These are phyloP conservation scores for Exophiala sp. DNA, from an alignment of 2,329 filamentous ascomycete species.

Conservation along the genomic window DNA sequence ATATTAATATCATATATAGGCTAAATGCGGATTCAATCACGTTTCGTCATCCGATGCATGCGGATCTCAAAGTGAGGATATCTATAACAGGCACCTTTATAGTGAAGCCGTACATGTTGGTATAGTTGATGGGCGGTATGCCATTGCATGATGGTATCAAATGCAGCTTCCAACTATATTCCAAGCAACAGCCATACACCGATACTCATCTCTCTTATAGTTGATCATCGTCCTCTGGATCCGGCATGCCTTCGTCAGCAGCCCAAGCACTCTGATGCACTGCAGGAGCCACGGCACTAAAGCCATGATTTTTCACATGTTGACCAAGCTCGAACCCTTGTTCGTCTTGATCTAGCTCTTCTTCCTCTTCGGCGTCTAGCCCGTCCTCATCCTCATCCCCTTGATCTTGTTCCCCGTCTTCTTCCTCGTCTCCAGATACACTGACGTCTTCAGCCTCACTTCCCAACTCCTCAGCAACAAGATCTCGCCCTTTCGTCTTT, in stretches of 20 bases:
- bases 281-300: background rate
- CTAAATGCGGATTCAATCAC: too few relatives aligned
- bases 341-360: conserved; percentile 9
- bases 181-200: background rate
- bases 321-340: background rate
- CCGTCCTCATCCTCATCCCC: conserved; percentile 14
- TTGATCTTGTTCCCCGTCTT: conserved; percentile 16
- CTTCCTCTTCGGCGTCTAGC: conserved; percentile 9
- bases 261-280: conserved; percentile 3
- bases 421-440: conserved; percentile 26
- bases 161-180: too few relatives aligned
- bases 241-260: conserved; percentile 11
- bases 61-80: too few relatives aligned
- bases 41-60: too few relatives aligned
- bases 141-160: too few relatives aligned
- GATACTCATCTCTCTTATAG: conserved; percentile 2
- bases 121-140: too few relatives aligned
- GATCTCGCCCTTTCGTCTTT: conserved; percentile 34
- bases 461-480: conserved; percentile 42
- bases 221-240: conserved; percentile 22
- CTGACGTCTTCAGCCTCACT: conserved; percentile 43
- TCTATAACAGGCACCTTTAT: too few relatives aligned
- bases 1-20: too few relatives aligned
- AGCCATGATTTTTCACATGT: background rate
- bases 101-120: too few relatives aligned